Evolutionary conservation across 2,329 filamentous ascomycete species (phyloP).

Genomic region (Colletotrichum sp.): DNA sequence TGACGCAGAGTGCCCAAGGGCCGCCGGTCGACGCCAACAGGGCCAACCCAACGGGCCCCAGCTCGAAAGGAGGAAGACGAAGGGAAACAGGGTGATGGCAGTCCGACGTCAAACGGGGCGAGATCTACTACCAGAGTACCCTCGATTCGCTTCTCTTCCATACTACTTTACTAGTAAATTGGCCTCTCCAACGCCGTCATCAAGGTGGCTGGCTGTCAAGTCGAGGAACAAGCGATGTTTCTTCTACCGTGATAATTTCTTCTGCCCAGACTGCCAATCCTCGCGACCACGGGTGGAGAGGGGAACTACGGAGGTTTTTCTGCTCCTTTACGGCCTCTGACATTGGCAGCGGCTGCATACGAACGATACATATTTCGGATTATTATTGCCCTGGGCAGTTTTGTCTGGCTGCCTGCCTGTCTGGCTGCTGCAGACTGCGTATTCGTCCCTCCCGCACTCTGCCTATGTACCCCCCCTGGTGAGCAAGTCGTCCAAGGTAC

Average conservation of each 20-base stretch:
- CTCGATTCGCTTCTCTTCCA: not conserved
- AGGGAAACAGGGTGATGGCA: not conserved
- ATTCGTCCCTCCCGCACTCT: not conserved
- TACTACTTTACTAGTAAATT: not conserved
- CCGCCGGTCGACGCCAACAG: not conserved
- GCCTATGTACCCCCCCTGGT: not conserved
- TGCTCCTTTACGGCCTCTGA: not conserved
- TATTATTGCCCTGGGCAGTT: not conserved
- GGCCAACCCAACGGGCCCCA: not conserved
- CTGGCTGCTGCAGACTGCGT: not conserved
- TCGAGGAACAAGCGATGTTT: not conserved
- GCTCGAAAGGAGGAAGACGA: not conserved
- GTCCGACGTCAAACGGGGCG: constrained; percentile 1
- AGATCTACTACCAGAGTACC: not conserved
- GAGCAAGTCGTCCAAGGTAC: not conserved
- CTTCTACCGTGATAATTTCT: not conserved
- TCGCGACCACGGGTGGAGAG: not conserved
- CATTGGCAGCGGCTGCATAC: not conserved
- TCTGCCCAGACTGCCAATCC: not conserved
- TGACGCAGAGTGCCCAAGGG: not conserved
- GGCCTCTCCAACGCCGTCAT: not conserved
- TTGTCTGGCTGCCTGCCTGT: not conserved
- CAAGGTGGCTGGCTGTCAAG: not conserved
- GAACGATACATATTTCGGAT: not conserved
- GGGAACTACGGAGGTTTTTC: not conserved